Base-by-base conservation (phyloP, 495 filamentous ascomycete species). In the Cercophora scortea region DNA sequence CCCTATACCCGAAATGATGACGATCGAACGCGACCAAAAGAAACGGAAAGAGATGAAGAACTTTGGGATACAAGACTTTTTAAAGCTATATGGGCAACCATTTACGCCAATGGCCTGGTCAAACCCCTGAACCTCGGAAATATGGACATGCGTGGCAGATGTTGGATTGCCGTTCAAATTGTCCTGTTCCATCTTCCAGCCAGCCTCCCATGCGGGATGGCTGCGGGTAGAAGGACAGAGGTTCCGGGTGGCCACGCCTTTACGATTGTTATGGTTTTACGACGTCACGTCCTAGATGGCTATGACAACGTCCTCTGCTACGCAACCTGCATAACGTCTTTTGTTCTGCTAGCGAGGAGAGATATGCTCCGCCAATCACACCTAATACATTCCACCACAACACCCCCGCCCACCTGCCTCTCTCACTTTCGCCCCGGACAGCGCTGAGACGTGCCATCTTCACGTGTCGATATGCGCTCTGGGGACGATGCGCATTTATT, bases 241-340 rank as follows among this genome's bases (percentile, higher is more conserved):
- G 42, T 50, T 50, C 42, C 6, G 35, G 32, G 44, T 40, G 42
- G 33, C 50, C 32, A 53, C 38, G 53, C 50, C 57, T 59, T 65
- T 60, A 69, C 46, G 66, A 69, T 58, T 65, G 61, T 69, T 63
- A 69, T 55, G 66, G 62, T 63, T 56, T 67, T 65, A 69, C 62
- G 66, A 69, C 53, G 60, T 67, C 60, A 69, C 57, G 64, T 67
- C 64, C 40, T 65, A 69, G 64, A 69, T 61, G 58, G 60, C 59
- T 59, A 65, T 62, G 62, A 60, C 58, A 63, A 53, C 40, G 38
- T 59, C 55, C 51, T 52, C 50, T 42, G 45, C 53, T 53, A 45
- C 55, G 53, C 58, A 42, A 49, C 42, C 57, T 43, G 45, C 39
- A 39, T 47, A 12, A 54, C 50, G n/a, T 42, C n/a, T 38, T 36